Percentiles rank a stretch among this genome's conserved stretches.
Conservation (phyloP, 768 basidiomycete genomes). For the Naematelia aurantialba region DNA sequence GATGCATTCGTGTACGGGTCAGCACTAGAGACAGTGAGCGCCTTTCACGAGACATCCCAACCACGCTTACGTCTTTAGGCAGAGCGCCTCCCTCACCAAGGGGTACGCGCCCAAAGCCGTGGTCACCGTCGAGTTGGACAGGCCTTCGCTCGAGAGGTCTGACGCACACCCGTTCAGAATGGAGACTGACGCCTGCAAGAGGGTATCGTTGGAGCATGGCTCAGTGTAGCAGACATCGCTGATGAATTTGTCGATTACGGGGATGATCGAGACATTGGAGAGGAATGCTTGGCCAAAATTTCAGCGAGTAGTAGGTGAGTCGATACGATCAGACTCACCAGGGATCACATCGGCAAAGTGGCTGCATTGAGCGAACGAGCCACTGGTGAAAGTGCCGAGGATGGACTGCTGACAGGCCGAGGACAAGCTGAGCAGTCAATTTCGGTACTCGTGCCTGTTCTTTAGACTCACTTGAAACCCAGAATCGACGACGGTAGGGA, state of each 20-base stretch:
- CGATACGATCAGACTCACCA: slow-evolving; percentile 1
- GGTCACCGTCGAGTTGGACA: slow-evolving; percentile 12
- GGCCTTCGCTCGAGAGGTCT: slow-evolving; percentile 18
- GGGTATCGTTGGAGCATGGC: slow-evolving; percentile 32
- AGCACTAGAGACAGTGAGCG: not conserved
- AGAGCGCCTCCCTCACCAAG: slow-evolving; percentile 32
- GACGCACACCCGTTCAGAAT: slow-evolving; percentile 24
- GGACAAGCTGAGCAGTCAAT: slow-evolving; percentile 5
- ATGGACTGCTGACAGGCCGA: slow-evolving; percentile 12
- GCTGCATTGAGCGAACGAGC: slow-evolving; percentile 15
- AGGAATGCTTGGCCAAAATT: slow-evolving; percentile 9
- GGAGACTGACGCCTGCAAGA: slow-evolving; percentile 22
- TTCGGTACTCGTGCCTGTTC: not conserved
- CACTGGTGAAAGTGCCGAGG: slow-evolving; percentile 12
- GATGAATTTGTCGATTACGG: slow-evolving; percentile 34
- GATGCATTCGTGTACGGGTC: slow-evolving; percentile 13
- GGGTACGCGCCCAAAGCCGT: slow-evolving; percentile 24
- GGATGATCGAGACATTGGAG: slow-evolving; percentile 31
- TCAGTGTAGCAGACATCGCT: slow-evolving; percentile 18
- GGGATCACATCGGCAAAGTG: slow-evolving; percentile 13
- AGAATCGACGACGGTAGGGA: slow-evolving; percentile 9
- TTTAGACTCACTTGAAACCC: slow-evolving; percentile 2
- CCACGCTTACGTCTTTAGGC: slow-evolving; percentile 30
- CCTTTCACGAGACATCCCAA: not conserved
- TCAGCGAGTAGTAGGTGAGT: not conserved